Conservation (phyloP, 108 stramenopile genomes). For the Fragilariopsis cylindrus region DNA sequence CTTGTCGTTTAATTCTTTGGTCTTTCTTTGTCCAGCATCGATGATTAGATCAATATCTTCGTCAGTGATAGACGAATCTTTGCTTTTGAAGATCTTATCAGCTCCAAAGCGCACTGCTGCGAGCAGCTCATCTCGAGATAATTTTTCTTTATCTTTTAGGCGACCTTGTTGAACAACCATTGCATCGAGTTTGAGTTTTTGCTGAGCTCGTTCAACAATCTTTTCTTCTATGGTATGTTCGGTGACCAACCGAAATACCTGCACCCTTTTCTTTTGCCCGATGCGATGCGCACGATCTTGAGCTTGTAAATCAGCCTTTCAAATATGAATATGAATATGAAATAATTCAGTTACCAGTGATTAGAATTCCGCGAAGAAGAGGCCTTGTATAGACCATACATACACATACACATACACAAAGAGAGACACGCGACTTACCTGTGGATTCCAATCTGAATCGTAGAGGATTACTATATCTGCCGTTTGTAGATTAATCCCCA, state of each 20-base stretch:
- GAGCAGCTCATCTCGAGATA: slow-evolving; percentile 84
- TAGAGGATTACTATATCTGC: slow-evolving; percentile 94
- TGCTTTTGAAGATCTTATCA: slow-evolving; percentile 94
- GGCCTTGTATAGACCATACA: neutral
- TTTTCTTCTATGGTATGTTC: slow-evolving; percentile 99
- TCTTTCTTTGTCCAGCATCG: slow-evolving; percentile 82
- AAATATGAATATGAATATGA: neutral
- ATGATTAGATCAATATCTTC: slow-evolving; percentile 95
- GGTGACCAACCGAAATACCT: slow-evolving; percentile 95
- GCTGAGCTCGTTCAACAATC: slow-evolving; percentile 98
- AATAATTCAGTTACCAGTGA: neutral
- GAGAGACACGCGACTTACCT: slow-evolving; percentile 13
- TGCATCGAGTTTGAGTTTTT: slow-evolving; percentile 99
- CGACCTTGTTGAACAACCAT: slow-evolving; percentile 98
- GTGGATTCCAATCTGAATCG: slow-evolving; percentile 97
- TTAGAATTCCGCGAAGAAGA: neutral
- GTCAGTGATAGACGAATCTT: slow-evolving; percentile 88
- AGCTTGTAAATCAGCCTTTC: slow-evolving; percentile 80
- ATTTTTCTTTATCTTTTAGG: slow-evolving; percentile 88
- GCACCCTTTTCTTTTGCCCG: slow-evolving; percentile 97
- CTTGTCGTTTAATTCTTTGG: slow-evolving; percentile 92
- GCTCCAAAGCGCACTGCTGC: slow-evolving; percentile 97
- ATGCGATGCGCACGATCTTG: slow-evolving; percentile 98
- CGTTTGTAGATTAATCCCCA: slow-evolving; percentile 94
- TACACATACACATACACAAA: neutral